Conservation (phyloP, 768 basidiomycete species). For the Chalciporus piperatus region DNA sequence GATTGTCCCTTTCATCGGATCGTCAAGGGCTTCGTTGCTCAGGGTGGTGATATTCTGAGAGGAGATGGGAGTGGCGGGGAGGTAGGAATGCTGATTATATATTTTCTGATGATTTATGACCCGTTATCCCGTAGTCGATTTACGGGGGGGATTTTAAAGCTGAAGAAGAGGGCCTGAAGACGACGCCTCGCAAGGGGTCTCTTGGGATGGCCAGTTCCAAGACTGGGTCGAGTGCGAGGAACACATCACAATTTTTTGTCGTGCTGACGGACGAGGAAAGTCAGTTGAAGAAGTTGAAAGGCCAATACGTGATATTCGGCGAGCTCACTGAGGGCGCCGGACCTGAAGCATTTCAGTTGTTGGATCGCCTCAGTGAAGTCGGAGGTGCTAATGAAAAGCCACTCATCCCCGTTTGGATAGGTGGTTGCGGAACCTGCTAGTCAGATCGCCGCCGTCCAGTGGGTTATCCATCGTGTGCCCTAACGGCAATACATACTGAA, state of each 20-base stretch:
- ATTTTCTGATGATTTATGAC: constrained; percentile 3
- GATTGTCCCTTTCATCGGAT: constrained; percentile 45
- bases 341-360: constrained; percentile 29
- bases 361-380: constrained; percentile 33
- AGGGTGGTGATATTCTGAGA: constrained; percentile 53
- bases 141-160: constrained; percentile 50
- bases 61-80: constrained; percentile 55
- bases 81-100: constrained; percentile 30
- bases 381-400: constrained; percentile 36
- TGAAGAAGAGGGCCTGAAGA: constrained; percentile 49
- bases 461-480: not conserved
- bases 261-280: constrained; percentile 41
- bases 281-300: constrained; percentile 44
- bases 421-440: constrained; percentile 33
- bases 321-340: constrained; percentile 35
- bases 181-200: constrained; percentile 38
- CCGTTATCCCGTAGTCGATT: constrained; percentile 33
- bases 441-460: not conserved
- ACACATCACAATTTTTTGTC: constrained; percentile 51
- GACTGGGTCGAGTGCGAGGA: constrained; percentile 41
- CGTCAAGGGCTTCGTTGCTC: constrained; percentile 47
- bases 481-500: not conserved
- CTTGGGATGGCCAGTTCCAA: constrained; percentile 51
- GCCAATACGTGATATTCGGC: constrained; percentile 48
- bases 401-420: constrained; percentile 42